These are phyloP conservation scores for Albugo candida DNA, from an alignment of 352 stramenopile species.

Conservation along the genomic window DNA sequence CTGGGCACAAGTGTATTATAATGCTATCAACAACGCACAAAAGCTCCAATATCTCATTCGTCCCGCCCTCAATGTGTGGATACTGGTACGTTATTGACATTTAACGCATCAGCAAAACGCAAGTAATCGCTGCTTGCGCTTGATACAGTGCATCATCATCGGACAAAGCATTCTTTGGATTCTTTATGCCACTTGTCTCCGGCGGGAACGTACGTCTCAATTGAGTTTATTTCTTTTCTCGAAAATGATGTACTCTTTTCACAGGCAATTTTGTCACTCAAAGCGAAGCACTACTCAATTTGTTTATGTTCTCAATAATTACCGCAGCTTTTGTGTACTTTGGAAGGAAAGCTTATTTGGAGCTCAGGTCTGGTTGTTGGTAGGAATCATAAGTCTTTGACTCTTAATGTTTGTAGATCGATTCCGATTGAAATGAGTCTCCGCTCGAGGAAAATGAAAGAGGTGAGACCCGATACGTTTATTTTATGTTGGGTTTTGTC, in stretches of 20 bases:
- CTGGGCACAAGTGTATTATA: conserved; percentile 81
- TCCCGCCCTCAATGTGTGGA: conserved; percentile 36
- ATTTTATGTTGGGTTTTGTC: neutral
- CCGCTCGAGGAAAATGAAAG: conserved; percentile 65
- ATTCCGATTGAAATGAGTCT: conserved; percentile 68
- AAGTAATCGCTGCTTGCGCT: neutral
- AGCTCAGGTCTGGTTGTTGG: conserved; percentile 24
- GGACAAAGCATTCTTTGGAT: conserved; percentile 54
- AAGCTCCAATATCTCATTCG: conserved; percentile 46
- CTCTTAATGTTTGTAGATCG: conserved; percentile 15
- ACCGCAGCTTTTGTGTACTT: conserved; percentile 57
- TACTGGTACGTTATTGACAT: conserved; percentile 18
- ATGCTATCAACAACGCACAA: conserved; percentile 52
- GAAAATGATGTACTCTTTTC: neutral
- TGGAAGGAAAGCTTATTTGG: conserved; percentile 55
- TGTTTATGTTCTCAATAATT: conserved; percentile 64
- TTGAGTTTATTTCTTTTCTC: too few relatives aligned
- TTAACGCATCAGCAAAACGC: too few relatives aligned
- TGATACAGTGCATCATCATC: conserved; percentile 25
- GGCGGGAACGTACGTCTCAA: conserved; percentile 31
- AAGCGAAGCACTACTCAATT: conserved; percentile 60
- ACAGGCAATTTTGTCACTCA: conserved; percentile 62
- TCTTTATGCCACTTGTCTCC: conserved; percentile 57
- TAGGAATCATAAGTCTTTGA: neutral
- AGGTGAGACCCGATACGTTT: conserved; percentile 11